Evolutionary conservation across 352 stramenopile species (phyloP).

Genomic region (Paralagenidium karlingii): DNA sequence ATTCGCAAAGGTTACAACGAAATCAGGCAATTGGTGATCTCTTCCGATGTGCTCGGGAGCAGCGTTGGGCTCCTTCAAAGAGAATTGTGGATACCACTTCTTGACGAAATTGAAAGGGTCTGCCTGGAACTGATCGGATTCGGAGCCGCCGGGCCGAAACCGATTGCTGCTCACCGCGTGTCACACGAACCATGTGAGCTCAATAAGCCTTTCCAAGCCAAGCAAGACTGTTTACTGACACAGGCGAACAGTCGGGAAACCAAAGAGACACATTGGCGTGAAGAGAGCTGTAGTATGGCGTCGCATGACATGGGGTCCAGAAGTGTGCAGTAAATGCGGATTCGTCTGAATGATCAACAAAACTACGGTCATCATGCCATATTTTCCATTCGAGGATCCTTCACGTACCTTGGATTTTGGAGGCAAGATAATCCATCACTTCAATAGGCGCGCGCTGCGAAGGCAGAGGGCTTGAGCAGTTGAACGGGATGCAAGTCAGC

Average conservation of each 20-base stretch:
- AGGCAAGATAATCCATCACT: slow-evolving; percentile 70
- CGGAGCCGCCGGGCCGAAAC: slow-evolving; percentile 31
- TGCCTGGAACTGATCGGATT: slow-evolving; percentile 52
- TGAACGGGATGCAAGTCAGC: neutral
- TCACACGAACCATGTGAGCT: neutral
- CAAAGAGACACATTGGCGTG: slow-evolving; percentile 76
- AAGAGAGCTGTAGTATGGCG: slow-evolving; percentile 80
- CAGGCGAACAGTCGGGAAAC: slow-evolving; percentile 75
- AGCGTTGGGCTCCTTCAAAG: slow-evolving; percentile 6
- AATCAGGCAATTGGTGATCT: slow-evolving; percentile 29
- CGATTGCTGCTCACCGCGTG: slow-evolving; percentile 30
- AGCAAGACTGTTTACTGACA: slow-evolving; percentile 16
- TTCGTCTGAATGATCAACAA: slow-evolving; percentile 9
- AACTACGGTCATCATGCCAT: neutral
- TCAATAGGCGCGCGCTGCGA: slow-evolving; percentile 48
- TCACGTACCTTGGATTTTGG: slow-evolving; percentile 30
- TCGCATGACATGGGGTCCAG: slow-evolving; percentile 76
- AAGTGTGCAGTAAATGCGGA: slow-evolving; percentile 58
- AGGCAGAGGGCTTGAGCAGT: neutral
- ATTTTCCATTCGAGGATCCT: neutral
- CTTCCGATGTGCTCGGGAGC: slow-evolving; percentile 1
- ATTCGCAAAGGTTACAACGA: slow-evolving; percentile 52
- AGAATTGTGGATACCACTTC: slow-evolving; percentile 37
- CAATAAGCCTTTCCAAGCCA: neutral
- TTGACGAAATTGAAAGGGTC: slow-evolving; percentile 35